A percentile compares a stretch with the other conserved stretches of the same genome.
Conservation (phyloP, 192 early-diverging fungal species). For the Coemansia sp. region DNA sequence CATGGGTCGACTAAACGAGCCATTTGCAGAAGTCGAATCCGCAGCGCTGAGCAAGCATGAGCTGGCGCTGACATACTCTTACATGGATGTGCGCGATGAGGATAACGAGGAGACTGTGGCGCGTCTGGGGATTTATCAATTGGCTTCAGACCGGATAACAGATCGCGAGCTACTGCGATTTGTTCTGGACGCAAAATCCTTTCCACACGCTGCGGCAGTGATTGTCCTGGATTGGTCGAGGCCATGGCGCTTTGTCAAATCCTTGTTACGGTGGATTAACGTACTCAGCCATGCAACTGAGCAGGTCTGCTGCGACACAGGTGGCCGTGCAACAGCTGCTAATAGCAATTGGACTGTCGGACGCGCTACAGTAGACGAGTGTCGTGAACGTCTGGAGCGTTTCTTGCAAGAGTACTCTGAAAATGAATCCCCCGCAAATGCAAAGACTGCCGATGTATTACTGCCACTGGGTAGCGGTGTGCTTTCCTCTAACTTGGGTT, state of each 20-base stretch:
- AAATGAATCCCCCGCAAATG: constrained; percentile 21
- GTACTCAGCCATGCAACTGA: constrained; percentile 63
- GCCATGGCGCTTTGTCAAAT: constrained; percentile 84
- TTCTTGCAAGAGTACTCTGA: constrained; percentile 73
- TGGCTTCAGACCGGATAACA: constrained; percentile 66
- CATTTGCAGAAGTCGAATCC: constrained; percentile 20
- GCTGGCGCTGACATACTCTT: constrained; percentile 81
- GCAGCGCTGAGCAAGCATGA: constrained; percentile 60
- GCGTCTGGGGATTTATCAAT: constrained; percentile 76
- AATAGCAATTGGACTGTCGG: constrained; percentile 59
- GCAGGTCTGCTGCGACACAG: constrained; percentile 41
- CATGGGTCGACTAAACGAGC: constrained; percentile 38
- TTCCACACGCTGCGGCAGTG: constrained; percentile 65
- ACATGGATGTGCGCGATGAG: constrained; percentile 83
- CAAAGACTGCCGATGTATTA: constrained; percentile 46
- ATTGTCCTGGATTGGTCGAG: constrained; percentile 88
- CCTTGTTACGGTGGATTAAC: constrained; percentile 75
- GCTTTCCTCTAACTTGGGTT: constrained; percentile 80
- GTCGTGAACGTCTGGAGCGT: constrained; percentile 66
- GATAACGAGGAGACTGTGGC: constrained; percentile 72
- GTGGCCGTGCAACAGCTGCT: constrained; percentile 34
- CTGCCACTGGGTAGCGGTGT: constrained; percentile 76
- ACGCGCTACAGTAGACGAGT: constrained; percentile 67
- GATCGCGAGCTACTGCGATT: constrained; percentile 70
- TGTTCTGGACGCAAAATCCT: constrained; percentile 65